These are phyloP conservation scores for Huntiella omanensis DNA, from an alignment of 2,329 filamentous ascomycete species.

Conservation along the genomic window DNA sequence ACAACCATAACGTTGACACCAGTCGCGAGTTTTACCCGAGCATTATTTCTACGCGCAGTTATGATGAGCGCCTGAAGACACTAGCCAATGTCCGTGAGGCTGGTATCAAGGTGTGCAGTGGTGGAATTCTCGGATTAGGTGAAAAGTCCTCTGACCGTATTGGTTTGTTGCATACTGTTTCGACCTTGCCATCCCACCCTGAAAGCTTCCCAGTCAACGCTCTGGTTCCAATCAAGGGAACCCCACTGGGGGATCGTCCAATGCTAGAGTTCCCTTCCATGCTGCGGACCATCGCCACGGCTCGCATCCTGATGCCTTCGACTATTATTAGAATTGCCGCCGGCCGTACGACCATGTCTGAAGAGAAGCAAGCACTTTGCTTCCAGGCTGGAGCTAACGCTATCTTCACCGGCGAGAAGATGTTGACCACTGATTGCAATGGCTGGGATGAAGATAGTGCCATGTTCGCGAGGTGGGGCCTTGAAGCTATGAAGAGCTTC, in stretches of 20 bases:
- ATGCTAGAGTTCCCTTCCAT: conserved; percentile 61
- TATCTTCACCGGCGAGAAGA: conserved; percentile 91
- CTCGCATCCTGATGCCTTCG: conserved; percentile 61
- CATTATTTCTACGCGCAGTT: conserved; percentile 68
- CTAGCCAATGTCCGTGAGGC: conserved; percentile 65
- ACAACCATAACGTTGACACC: conserved; percentile 90
- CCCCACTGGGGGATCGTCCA: conserved; percentile 57
- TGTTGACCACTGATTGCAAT: conserved; percentile 82
- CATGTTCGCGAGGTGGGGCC: conserved; percentile 70
- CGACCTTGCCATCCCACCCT: conserved; percentile 62
- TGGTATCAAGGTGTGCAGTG: conserved; percentile 77
- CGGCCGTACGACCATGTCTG: conserved; percentile 63
- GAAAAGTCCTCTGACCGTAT: conserved; percentile 64
- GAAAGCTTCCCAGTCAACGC: conserved; percentile 88
- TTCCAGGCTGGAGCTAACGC: conserved; percentile 86
- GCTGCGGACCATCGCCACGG: conserved; percentile 67
- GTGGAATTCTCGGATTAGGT: conserved; percentile 71
- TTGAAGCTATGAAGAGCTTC: conserved; percentile 53
- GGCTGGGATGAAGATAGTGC: conserved; percentile 75
- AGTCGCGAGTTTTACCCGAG: conserved; percentile 74
- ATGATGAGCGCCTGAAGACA: conserved; percentile 71
- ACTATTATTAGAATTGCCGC: conserved; percentile 80
- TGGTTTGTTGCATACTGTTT: conserved; percentile 64
- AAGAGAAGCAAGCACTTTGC: conserved; percentile 77
- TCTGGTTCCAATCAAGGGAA: conserved; percentile 77